Evolutionary conservation across 2,329 filamentous ascomycete species (phyloP).

Genomic region (Chaetomiaceae sp.): DNA sequence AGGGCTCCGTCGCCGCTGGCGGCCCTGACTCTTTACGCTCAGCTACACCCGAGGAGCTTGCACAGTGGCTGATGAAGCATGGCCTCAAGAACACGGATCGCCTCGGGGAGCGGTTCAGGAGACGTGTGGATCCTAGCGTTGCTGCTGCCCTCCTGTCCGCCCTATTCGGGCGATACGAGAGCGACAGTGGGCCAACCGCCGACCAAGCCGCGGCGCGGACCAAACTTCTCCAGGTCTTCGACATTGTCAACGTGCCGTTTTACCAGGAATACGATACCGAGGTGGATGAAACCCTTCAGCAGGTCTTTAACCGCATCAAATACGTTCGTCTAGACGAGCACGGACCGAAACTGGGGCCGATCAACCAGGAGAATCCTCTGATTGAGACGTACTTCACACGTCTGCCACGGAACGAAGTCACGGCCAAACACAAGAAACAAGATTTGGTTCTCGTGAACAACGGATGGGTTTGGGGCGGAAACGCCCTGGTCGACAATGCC

Average conservation of each 20-base stretch:
- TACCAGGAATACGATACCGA: slow-evolving; percentile 92
- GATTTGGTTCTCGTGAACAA: slow-evolving; percentile 88
- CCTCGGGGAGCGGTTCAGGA: slow-evolving; percentile 74
- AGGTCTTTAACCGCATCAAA: slow-evolving; percentile 90
- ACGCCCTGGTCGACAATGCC: slow-evolving; percentile 89
- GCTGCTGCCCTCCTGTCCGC: slow-evolving; percentile 65
- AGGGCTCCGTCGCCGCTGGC: slow-evolving; percentile 37
- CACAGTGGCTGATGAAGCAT: slow-evolving; percentile 61
- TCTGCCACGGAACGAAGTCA: slow-evolving; percentile 72
- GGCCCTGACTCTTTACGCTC: slow-evolving; percentile 47
- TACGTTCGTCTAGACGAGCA: slow-evolving; percentile 91
- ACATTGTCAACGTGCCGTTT: slow-evolving; percentile 80
- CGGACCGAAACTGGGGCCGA: slow-evolving; percentile 78
- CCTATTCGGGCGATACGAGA: slow-evolving; percentile 65
- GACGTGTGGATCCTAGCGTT: slow-evolving; percentile 64
- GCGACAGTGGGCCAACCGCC: slow-evolving; percentile 41
- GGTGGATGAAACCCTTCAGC: slow-evolving; percentile 75
- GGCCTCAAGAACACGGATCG: slow-evolving; percentile 67
- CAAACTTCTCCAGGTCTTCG: slow-evolving; percentile 61
- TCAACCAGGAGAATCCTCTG: slow-evolving; percentile 71
- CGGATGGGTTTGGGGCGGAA: slow-evolving; percentile 97
- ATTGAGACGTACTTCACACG: slow-evolving; percentile 95
- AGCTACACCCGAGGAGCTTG: slow-evolving; percentile 46
- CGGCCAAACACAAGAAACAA: slow-evolving; percentile 68
- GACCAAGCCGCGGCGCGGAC: slow-evolving; percentile 50